phyloP scores from a whole-genome alignment of 495 filamentous ascomycete genomes.

The Aspergillus mulundensis region DNA sequence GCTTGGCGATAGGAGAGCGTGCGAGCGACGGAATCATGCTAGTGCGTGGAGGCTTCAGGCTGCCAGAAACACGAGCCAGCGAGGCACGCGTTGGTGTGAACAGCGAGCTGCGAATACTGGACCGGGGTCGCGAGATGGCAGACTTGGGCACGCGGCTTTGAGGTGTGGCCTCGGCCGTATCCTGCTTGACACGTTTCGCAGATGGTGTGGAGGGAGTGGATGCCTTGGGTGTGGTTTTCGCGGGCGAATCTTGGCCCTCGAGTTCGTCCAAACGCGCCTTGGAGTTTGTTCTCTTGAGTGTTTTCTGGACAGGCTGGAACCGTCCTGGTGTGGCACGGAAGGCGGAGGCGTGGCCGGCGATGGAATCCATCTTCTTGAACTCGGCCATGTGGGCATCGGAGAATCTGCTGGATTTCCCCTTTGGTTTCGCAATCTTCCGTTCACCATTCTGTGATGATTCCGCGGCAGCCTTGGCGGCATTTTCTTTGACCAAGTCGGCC shows the following conservation, averaged over 20 bases:
- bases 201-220: constrained; percentile 27
- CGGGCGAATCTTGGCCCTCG: constrained; percentile 30
- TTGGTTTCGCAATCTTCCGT: constrained; percentile 73
- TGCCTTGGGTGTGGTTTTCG: constrained; percentile 38
- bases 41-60: constrained; percentile 52
- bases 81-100: constrained; percentile 82
- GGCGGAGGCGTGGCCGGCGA: constrained; percentile 75
- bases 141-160: constrained; percentile 45
- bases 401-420: constrained; percentile 70
- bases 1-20: constrained; percentile 45
- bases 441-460: constrained; percentile 34
- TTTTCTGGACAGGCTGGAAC: constrained; percentile 48
- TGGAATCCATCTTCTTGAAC: constrained; percentile 97
- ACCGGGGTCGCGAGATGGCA: constrained; percentile 35
- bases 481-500: constrained; percentile 54
- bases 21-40: constrained; percentile 53
- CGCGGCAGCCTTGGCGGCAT: constrained; percentile 40
- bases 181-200: constrained; percentile 64
- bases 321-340: constrained; percentile 63
- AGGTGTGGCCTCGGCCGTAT: constrained; percentile 55
- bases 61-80: constrained; percentile 54
- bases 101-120: constrained; percentile 45
- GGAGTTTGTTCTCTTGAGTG: constrained; percentile 70
- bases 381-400: constrained; percentile 78
- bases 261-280: constrained; percentile 67